Percentiles rank a stretch among this genome's conserved stretches.
Evolutionary conservation across 176 grass and related monocot genomes (phyloP).

Genomic region (Zizania latifolia): DNA sequence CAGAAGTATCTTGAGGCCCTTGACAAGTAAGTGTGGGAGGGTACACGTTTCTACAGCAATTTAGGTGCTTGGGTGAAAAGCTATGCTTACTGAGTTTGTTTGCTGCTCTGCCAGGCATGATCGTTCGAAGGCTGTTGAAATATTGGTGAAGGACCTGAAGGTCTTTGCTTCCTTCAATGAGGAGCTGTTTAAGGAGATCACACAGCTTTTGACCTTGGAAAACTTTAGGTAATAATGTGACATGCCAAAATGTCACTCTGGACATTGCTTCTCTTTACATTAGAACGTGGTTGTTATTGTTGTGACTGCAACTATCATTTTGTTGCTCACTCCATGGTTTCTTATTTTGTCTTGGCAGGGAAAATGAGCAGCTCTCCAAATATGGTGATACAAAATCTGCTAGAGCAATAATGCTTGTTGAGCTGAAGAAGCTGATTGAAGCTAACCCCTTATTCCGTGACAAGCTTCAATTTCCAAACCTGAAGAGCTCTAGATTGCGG

Average conservation of each 20-base stretch:
- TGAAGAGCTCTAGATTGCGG: constrained; percentile 91
- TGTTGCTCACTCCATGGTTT: constrained; percentile 11
- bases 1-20: constrained; percentile 86
- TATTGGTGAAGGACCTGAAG: constrained; percentile 97
- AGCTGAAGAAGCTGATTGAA: constrained; percentile 95
- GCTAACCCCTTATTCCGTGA: constrained; percentile 96
- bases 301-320: neutral
- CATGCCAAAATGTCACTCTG: neutral
- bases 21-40: constrained; percentile 54
- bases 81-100: neutral
- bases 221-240: constrained; percentile 66
- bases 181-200: constrained; percentile 97
- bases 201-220: constrained; percentile 88
- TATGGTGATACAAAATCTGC: constrained; percentile 99
- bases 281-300: neutral
- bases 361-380: constrained; percentile 98
- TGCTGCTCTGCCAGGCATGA: constrained; percentile 61
- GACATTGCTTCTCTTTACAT: constrained; percentile 2
- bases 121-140: constrained; percentile 92
- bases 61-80: neutral
- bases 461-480: constrained; percentile 92
- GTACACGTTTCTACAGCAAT: neutral
- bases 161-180: constrained; percentile 97
- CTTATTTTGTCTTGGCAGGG: constrained; percentile 40
- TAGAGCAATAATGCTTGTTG: constrained; percentile 93